Base-by-base conservation (phyloP, 2,329 filamentous ascomycete genomes). In the Epichloe brachyelytri region DNA sequence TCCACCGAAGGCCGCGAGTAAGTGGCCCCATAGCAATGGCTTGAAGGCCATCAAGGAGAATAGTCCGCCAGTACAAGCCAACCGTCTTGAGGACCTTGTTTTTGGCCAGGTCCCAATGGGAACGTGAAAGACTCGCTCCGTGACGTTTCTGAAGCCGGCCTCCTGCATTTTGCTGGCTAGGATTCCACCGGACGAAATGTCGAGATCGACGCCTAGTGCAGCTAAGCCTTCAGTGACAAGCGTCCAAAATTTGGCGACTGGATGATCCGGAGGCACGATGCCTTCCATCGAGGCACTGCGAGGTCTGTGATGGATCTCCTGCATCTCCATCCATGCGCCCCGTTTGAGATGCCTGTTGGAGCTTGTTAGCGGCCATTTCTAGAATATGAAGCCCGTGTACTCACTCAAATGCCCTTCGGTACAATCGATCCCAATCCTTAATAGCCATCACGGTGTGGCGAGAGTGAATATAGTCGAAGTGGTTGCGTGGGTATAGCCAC, bases 381-480 rank as follows among this genome's bases (percentile, higher is more conserved):
- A 22, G 43, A 11, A 11, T 12, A n/a, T 10, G 1, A 22, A 11
- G 5, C 6, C 6, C 1, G 19, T 11, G 4, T 11, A 60, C 70
- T 59, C 58, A 78, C 75, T 74, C 70, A 40, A 71, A 65, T 1
- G 70, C 66, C 51, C 71, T 69, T 14, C 63, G 61, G 52, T 80
- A 69, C 0, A 81, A 60, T 14, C 59, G 66, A 2, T 68, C 68
- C 77, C 78, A 82, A 57, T 81, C 70, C 46, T 71, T 74, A 52
- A 82, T 75, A 2, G 73, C 76, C 68, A 75, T 72, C 14, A 76
- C 73, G 1, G 76, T 75, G 51, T 78, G 73, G 3, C 80, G 70
- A n/a, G 75, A 72, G 59, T 82, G 79, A 36, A 83, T 72, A 53
- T 79, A 80, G 60, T 83, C 78, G 50, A 80, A 82, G 48, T 75